A percentile compares a stretch with the other conserved stretches of the same genome.
Conservation (phyloP, 768 basidiomycete species). For the Rhizopogon vulgaris region DNA sequence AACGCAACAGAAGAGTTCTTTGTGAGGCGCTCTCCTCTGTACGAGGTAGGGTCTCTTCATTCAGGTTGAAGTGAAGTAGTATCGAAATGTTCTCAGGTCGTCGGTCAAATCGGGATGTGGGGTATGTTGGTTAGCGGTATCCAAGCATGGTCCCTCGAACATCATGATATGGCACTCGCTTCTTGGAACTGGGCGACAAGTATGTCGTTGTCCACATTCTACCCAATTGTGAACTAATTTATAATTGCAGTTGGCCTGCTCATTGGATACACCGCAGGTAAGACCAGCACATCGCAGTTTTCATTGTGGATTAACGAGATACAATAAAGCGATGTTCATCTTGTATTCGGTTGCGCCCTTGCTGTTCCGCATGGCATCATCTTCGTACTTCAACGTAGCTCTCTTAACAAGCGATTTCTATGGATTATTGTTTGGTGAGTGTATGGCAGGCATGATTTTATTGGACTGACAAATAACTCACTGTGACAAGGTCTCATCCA, state of each 20-base stretch:
- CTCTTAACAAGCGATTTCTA: constrained; percentile 77
- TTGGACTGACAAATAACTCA: background rate
- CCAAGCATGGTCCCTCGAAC: constrained; percentile 65
- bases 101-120: constrained; percentile 76
- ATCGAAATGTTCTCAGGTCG: constrained; percentile 34
- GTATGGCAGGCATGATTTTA: background rate
- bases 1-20: constrained; percentile 84
- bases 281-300: background rate
- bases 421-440: constrained; percentile 58
- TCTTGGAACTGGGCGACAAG: constrained; percentile 65
- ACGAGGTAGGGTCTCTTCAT: constrained; percentile 39
- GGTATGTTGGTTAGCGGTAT: constrained; percentile 67
- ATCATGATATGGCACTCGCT: constrained; percentile 49
- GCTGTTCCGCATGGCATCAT: constrained; percentile 72
- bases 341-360: constrained; percentile 75
- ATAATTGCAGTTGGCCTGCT: constrained; percentile 33
- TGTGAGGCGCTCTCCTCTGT: constrained; percentile 66
- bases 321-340: constrained; percentile 56
- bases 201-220: constrained; percentile 21
- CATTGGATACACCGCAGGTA: constrained; percentile 35
- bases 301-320: background rate
- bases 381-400: constrained; percentile 73
- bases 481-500: constrained; percentile 2
- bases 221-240: background rate
- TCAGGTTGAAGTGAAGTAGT: background rate